A percentile compares a stretch with the other conserved stretches of the same genome.
phyloP scores from a whole-genome alignment of 73 alveolate genomes.

The Durusdinium trenchii region DNA sequence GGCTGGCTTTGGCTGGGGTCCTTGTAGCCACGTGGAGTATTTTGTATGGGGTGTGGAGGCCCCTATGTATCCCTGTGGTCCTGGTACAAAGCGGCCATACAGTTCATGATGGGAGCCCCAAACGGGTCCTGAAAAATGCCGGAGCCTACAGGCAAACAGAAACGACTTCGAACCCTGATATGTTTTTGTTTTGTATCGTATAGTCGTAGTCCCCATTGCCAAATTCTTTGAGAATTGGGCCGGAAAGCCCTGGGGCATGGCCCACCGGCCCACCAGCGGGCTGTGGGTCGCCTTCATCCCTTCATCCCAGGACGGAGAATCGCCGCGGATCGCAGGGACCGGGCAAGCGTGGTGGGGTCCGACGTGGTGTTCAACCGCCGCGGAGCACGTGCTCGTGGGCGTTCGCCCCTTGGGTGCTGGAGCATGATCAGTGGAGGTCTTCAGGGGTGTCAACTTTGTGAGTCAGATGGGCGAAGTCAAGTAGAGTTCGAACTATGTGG shows the following conservation, averaged over 20 bases:
- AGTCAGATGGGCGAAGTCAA: no score
- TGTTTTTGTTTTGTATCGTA: not conserved
- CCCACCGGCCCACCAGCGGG: not conserved
- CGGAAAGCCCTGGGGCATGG: not conserved
- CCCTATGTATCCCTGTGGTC: no score
- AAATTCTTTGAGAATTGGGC: not conserved
- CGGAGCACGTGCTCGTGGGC: not conserved
- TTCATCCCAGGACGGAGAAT: slow-evolving; percentile 48
- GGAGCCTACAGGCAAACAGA: no score
- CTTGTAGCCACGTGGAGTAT: no score
- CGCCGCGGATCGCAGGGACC: slow-evolving; percentile 65
- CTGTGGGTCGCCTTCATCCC: not conserved
- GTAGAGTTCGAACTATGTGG: no score
- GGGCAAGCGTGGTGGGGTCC: not conserved
- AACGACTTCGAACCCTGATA: not conserved
- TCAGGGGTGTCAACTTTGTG: not conserved
- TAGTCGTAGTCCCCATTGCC: not conserved
- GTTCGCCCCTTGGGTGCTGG: not conserved
- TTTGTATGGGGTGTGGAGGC: no score
- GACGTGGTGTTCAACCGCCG: no score
- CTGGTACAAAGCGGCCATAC: no score
- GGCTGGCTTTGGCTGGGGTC: no score
- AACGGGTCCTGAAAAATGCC: no score
- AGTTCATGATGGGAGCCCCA: no score
- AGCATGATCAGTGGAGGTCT: not conserved